Percentiles rank a stretch among this genome's conserved stretches.
Evolutionary conservation across 1,139 yeast species (phyloP).

Genomic region (Blastobotrys elegans): DNA sequence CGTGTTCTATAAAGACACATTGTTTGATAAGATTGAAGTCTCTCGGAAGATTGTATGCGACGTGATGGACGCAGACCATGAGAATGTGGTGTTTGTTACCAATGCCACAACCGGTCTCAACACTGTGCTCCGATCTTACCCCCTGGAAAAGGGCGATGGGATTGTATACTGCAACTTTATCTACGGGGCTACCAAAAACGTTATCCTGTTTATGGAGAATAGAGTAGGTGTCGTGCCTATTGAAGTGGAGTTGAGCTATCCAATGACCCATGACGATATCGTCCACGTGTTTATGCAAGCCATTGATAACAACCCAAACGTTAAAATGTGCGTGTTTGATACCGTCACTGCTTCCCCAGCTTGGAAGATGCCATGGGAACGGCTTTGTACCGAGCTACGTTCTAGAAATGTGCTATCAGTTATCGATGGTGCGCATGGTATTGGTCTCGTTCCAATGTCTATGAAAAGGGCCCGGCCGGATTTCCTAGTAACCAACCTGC

Average conservation of each 20-base stretch:
- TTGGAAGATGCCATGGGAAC: conserved; percentile 51
- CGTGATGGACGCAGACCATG: conserved; percentile 41
- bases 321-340: conserved; percentile 52
- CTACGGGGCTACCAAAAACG: conserved; percentile 55
- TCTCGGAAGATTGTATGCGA: conserved; percentile 37
- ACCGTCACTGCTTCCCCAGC: conserved; percentile 64
- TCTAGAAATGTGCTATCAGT: conserved; percentile 48
- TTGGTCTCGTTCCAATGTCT: conserved; percentile 52
- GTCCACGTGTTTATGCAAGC: conserved; percentile 38
- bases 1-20: conserved; percentile 32
- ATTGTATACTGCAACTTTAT: conserved; percentile 49
- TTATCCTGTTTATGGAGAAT: conserved; percentile 45
- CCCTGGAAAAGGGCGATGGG: conserved; percentile 51
- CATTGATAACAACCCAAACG: conserved; percentile 15
- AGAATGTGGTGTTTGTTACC: conserved; percentile 45
- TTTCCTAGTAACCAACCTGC: conserved; percentile 57
- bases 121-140: conserved; percentile 51
- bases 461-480: conserved; percentile 49
- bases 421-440: conserved; percentile 70
- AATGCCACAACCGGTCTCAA: conserved; percentile 65
- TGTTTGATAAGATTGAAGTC: conserved; percentile 29
- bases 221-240: conserved; percentile 43
- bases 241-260: conserved; percentile 46
- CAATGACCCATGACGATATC: conserved; percentile 46
- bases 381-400: conserved; percentile 45